Conservation (phyloP, 2,329 filamentous ascomycete species). For the Zymoseptoria crescenta region DNA sequence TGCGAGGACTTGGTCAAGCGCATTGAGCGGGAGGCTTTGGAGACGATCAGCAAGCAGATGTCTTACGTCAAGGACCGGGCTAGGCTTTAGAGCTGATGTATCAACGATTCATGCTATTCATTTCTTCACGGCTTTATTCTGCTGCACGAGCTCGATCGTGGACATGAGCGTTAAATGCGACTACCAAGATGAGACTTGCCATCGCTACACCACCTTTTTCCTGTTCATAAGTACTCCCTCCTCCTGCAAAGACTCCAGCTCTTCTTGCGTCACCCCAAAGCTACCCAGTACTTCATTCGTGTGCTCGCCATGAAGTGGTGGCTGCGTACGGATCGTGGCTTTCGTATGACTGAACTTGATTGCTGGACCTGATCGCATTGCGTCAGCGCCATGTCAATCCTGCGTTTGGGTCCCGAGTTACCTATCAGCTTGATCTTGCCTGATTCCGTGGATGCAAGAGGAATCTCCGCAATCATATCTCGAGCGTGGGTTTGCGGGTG, state of each 20-base stretch:
- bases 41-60: conserved; percentile 31
- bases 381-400: not conserved
- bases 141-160: no score
- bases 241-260: conserved; percentile 12
- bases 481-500: conserved; percentile 39
- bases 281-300: conserved; percentile 19
- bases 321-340: conserved; percentile 16
- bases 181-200: not conserved
- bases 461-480: conserved; percentile 21
- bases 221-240: conserved; percentile 14
- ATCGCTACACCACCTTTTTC: not conserved
- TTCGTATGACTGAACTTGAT: conserved; percentile 25
- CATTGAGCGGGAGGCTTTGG: conserved; percentile 39
- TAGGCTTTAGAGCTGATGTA: not conserved
- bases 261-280: conserved; percentile 9
- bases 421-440: conserved; percentile 15
- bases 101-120: no score
- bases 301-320: conserved; percentile 23
- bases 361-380: conserved; percentile 7
- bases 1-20: conserved; percentile 37
- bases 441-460: conserved; percentile 6
- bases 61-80: conserved; percentile 13
- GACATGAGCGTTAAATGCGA: not conserved
- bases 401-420: not conserved
- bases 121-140: no score